Conservation (phyloP, 2,329 filamentous ascomycete genomes). For the Colletotrichum sp. region DNA sequence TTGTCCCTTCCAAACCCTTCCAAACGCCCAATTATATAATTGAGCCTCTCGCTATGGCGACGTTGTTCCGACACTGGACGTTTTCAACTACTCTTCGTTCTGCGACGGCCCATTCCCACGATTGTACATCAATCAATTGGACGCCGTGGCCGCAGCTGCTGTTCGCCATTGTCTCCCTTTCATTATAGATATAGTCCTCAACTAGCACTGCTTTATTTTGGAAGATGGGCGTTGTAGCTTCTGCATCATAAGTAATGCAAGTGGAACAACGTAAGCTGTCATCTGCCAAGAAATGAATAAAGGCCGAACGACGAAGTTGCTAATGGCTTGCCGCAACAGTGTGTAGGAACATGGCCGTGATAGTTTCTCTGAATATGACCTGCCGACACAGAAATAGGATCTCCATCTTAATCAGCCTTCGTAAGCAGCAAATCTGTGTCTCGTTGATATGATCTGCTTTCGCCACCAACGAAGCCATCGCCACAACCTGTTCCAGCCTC, state of each 20-base stretch:
- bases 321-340: background rate
- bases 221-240: background rate
- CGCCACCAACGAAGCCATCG: background rate
- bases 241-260: background rate
- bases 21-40: background rate
- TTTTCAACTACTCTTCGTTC: background rate
- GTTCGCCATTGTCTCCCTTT: background rate
- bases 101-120: background rate
- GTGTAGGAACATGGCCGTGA: background rate
- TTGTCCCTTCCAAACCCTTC: background rate
- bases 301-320: background rate
- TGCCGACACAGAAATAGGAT: background rate
- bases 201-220: background rate
- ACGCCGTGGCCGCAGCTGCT: background rate
- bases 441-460: background rate
- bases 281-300: background rate
- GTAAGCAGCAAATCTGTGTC: accelerated
- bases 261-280: background rate
- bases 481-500: background rate
- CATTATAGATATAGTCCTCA: background rate
- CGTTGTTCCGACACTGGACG: background rate
- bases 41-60: background rate
- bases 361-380: background rate
- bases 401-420: background rate
- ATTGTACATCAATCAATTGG: background rate